Percentiles rank a stretch among this genome's conserved stretches.
phyloP scores from a whole-genome alignment of 108 stramenopile genomes.

The Nitzschia putrida region DNA sequence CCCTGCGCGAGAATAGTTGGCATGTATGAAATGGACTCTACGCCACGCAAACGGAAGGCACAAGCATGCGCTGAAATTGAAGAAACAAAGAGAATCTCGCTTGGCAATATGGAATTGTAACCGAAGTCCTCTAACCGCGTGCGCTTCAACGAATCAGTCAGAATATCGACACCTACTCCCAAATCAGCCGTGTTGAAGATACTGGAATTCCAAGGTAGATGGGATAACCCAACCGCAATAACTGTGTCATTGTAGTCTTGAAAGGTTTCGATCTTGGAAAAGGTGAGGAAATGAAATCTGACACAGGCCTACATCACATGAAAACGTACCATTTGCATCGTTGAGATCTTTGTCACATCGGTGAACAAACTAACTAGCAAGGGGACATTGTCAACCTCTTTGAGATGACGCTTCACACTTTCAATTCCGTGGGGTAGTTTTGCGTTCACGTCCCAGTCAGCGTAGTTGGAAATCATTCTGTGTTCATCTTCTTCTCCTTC shows the following conservation, averaged over 20 bases:
- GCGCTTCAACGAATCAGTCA: slow-evolving; percentile 43
- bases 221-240: slow-evolving; percentile 72
- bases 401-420: slow-evolving; percentile 76
- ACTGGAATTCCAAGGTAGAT: slow-evolving; percentile 69
- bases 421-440: slow-evolving; percentile 93
- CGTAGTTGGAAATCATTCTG: slow-evolving; percentile 90
- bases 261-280: slow-evolving; percentile 70
- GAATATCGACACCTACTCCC: slow-evolving; percentile 77
- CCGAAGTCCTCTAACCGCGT: slow-evolving; percentile 4
- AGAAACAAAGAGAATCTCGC: slow-evolving; percentile 72
- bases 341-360: slow-evolving; percentile 89
- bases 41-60: slow-evolving; percentile 67
- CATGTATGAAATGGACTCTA: slow-evolving; percentile 57
- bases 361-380: slow-evolving; percentile 95
- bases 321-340: slow-evolving; percentile 83
- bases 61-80: slow-evolving; percentile 73
- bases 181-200: slow-evolving; percentile 80
- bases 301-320: too few species aligned
- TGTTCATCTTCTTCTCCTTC: slow-evolving; percentile 79
- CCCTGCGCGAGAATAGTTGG: slow-evolving; percentile 74
- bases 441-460: slow-evolving; percentile 97
- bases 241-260: slow-evolving; percentile 87
- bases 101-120: slow-evolving; percentile 45
- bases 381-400: slow-evolving; percentile 96
- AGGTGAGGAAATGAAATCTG: background rate